Percentiles rank a stretch among this genome's conserved stretches.
Evolutionary conservation across 495 filamentous ascomycete species (phyloP).

Genomic region (Glarea lozoyensis): DNA sequence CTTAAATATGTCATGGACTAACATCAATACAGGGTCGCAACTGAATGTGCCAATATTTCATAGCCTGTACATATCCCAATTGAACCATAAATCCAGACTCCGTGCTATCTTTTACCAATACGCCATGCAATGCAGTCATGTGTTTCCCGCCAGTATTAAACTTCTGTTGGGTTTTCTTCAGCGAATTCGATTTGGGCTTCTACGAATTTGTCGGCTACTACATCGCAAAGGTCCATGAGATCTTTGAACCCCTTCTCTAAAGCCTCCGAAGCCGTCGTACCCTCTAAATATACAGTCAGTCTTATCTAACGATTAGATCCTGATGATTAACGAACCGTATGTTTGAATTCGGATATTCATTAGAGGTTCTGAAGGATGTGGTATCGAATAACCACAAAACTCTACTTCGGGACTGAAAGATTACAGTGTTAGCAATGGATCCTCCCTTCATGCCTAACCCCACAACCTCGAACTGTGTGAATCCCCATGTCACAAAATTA

Average conservation of each 20-base stretch:
- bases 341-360: constrained; percentile 98
- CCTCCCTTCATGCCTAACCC: not conserved
- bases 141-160: not conserved
- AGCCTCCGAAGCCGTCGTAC: constrained; percentile 70
- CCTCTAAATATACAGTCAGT: constrained; percentile 41
- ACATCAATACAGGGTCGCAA: constrained; percentile 25
- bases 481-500: not conserved
- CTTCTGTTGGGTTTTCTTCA: constrained; percentile 4
- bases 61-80: constrained; percentile 22
- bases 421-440: constrained; percentile 2
- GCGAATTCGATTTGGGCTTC: constrained; percentile 41
- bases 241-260: constrained; percentile 84
- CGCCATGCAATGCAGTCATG: constrained; percentile 18
- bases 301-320: not conserved
- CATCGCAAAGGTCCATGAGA: constrained; percentile 82
- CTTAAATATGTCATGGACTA: constrained; percentile 5
- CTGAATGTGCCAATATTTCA: constrained; percentile 17
- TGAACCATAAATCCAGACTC: constrained; percentile 13
- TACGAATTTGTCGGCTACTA: constrained; percentile 80
- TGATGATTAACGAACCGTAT: constrained; percentile 58
- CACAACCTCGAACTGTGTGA: not conserved
- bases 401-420: constrained; percentile 74
- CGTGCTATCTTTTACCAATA: constrained; percentile 9
- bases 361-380: constrained; percentile 88
- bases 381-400: constrained; percentile 96